Evolutionary conservation across 768 basidiomycete genomes (phyloP).

Genomic region (Hysterangium stoloniferum): DNA sequence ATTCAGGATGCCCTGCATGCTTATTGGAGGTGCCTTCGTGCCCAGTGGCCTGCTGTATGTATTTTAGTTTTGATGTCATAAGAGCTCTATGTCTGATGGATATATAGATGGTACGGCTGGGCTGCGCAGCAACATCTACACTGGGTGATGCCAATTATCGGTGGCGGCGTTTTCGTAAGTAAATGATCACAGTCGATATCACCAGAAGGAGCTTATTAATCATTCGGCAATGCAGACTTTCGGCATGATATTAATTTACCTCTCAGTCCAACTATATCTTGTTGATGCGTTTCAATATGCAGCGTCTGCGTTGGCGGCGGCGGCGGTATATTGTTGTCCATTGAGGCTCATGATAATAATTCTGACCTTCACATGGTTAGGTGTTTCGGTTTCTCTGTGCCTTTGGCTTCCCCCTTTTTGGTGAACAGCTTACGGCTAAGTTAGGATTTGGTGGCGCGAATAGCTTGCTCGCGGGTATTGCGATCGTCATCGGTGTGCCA

Average conservation of each 20-base stretch:
- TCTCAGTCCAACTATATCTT: slow-evolving; percentile 62
- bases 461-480: slow-evolving; percentile 53
- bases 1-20: slow-evolving; percentile 67
- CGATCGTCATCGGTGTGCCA: slow-evolving; percentile 56
- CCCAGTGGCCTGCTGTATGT: slow-evolving; percentile 44
- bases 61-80: not conserved
- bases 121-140: slow-evolving; percentile 59
- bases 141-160: slow-evolving; percentile 73
- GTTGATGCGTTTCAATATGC: slow-evolving; percentile 60
- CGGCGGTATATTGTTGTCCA: slow-evolving; percentile 36
- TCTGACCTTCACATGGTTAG: slow-evolving; percentile 21
- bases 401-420: slow-evolving; percentile 61
- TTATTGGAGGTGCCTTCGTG: slow-evolving; percentile 61
- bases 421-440: slow-evolving; percentile 52
- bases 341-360: no score
- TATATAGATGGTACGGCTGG: slow-evolving; percentile 76
- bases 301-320: slow-evolving; percentile 57
- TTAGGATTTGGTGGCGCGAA: slow-evolving; percentile 65
- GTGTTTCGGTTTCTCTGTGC: slow-evolving; percentile 56
- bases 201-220: no score
- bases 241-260: slow-evolving; percentile 28
- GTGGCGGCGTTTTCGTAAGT: slow-evolving; percentile 42
- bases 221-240: not conserved
- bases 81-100: no score
- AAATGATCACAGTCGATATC: no score